Evolutionary conservation across 345 rosid genomes (phyloP), one percentile per base, ranked within the genome.

Genomic region (Rhizophora apiculata): DNA sequence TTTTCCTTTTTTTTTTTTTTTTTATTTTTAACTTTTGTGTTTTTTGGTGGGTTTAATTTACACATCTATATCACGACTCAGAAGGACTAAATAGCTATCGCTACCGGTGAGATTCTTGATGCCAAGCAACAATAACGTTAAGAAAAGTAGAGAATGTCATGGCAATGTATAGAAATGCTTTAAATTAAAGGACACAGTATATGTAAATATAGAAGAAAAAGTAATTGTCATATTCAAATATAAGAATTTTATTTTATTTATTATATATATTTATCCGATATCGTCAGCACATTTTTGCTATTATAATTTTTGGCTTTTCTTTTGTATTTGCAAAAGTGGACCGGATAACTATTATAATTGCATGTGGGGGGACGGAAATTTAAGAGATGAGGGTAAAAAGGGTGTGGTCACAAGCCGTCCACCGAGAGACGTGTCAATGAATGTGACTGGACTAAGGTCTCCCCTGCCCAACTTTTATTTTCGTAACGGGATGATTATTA

Each of bases 301-400:
- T 34, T 34, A 34, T 34, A 34, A 36, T 6, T 37, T 60, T 27
- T 21, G 32, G 18, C 26, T 62, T 57, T 22, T 26, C 31, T 13
- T 67, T 30, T 51, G 58, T 56, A 49, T 60, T 52, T 70, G 61
- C 75, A 60, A 9, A 61, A 39, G 71, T 70, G 62, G 63, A 58
- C 52, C 27, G 31, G 34, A 63, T 5, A 3, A 30, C 24, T 4
- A 30, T 5, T 5, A 62, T 71, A 68, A 73, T 29, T 73, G 82
- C 84, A 80, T 80, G 82, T 83, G 84, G 68, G 43, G 43, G 30
- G 71, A 63, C 66, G 34, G 60, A 46, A 26, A 68, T 10, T 56
- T 61, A 26, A 54, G 34, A 72, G 46, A 70, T 43, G 63, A 70
- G 48, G 20, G n/a, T 60, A 55, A 73, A 67, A 65, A 18, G 48